phyloP scores from a whole-genome alignment of 2,329 filamentous ascomycete genomes.

The Colletotrichum navitas region DNA sequence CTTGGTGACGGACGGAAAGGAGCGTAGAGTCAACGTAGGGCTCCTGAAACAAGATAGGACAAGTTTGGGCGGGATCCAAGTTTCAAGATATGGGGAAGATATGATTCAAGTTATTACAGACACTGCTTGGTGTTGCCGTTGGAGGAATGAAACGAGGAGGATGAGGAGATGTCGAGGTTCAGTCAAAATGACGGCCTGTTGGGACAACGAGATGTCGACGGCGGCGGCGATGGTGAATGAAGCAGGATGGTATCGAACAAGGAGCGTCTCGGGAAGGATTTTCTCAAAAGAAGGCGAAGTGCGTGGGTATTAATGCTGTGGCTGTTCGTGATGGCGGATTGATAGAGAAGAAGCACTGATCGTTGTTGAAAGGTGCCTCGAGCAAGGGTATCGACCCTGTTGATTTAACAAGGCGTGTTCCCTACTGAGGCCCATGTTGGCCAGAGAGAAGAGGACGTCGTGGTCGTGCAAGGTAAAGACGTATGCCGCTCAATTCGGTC shows the following conservation, averaged over 20 bases:
- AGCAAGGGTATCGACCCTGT: conserved; percentile 31
- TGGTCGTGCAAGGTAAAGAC: conserved; percentile 27
- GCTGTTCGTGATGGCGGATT: conserved; percentile 21
- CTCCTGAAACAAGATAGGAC: conserved; percentile 26
- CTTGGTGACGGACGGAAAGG: neutral
- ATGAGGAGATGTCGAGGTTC: conserved; percentile 7
- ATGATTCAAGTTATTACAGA: conserved; percentile 8
- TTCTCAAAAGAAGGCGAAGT: conserved; percentile 12
- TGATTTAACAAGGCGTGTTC: conserved; percentile 33
- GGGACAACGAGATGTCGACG: neutral
- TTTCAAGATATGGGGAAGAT: conserved; percentile 21
- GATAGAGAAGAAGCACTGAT: conserved; percentile 14
- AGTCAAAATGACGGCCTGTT: conserved; percentile 5
- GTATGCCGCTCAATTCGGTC: conserved; percentile 29
- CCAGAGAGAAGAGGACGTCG: conserved; percentile 1
- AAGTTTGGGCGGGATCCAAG: conserved; percentile 23
- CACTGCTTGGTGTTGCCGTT: conserved; percentile 12
- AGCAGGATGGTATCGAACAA: conserved; percentile 12
- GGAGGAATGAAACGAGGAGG: conserved; percentile 14
- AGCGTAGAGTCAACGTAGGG: neutral
- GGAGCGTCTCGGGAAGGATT: conserved; percentile 1
- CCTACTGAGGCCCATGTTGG: conserved; percentile 21
- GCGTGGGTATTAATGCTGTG: conserved; percentile 30
- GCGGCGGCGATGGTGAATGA: neutral
- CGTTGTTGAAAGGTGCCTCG: conserved; percentile 13